Percentiles rank a stretch among this genome's conserved stretches.
phyloP scores from a whole-genome alignment of 805 yeast species.

The Wickerhamomyces pijperi region DNA sequence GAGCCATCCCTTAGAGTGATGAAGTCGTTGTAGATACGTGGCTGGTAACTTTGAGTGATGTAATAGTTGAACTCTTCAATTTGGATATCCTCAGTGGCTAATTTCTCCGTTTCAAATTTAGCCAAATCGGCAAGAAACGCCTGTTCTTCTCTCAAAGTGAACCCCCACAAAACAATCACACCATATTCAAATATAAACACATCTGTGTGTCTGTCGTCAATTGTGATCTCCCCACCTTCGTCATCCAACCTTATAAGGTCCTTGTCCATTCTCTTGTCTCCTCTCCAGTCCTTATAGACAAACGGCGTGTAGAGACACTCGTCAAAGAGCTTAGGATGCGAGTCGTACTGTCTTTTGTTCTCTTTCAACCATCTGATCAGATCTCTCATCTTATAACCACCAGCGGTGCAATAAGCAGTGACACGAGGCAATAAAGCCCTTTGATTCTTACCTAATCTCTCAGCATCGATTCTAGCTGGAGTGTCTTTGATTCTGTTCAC shows the following conservation, averaged over 20 bases:
- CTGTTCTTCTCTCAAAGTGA: constrained; percentile 69
- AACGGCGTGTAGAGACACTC: constrained; percentile 94
- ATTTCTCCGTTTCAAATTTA: constrained; percentile 84
- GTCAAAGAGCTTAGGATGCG: constrained; percentile 81
- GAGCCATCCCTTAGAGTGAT: constrained; percentile 82
- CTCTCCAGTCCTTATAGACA: constrained; percentile 68
- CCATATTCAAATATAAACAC: constrained; percentile 91
- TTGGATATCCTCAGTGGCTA: constrained; percentile 86
- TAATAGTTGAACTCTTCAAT: constrained; percentile 92
- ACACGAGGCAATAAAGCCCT: constrained; percentile 83
- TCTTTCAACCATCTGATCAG: constrained; percentile 77
- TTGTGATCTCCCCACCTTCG: constrained; percentile 91
- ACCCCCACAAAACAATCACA: constrained; percentile 97
- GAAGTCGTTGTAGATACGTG: constrained; percentile 90
- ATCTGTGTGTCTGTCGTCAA: constrained; percentile 68
- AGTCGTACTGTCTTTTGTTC: constrained; percentile 58
- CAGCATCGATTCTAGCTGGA: constrained; percentile 90
- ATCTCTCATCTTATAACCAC: constrained; percentile 84
- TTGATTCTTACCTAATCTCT: constrained; percentile 67
- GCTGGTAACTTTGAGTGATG: constrained; percentile 88
- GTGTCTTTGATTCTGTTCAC: constrained; percentile 75
- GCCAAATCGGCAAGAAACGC: constrained; percentile 77
- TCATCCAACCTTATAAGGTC: constrained; percentile 68
- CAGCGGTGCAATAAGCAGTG: constrained; percentile 93
- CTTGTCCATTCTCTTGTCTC: constrained; percentile 30